Evolutionary conservation across 106 monocot genomes (phyloP).

Genomic region (Dioscorea dumetorum): DNA sequence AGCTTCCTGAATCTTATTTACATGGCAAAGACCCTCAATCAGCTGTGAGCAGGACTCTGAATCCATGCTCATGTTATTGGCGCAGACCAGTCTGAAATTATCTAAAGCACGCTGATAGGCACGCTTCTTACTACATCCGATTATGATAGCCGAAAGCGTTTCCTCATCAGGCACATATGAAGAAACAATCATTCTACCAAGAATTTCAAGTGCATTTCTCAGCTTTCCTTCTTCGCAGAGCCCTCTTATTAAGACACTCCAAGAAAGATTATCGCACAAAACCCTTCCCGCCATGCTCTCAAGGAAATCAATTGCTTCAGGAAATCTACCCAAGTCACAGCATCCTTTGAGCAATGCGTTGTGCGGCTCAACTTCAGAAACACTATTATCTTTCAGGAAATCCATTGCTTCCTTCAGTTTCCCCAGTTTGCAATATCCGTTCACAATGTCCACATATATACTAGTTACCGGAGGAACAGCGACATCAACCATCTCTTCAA

Average conservation of each 20-base stretch:
- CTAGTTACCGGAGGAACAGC: constrained; percentile 17
- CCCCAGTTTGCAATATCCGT: constrained; percentile 35
- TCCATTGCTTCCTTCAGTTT: constrained; percentile 30
- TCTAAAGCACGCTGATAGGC: constrained; percentile 35
- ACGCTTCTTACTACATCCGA: constrained; percentile 20
- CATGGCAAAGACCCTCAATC: constrained; percentile 41
- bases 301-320: constrained; percentile 26
- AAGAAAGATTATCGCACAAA: constrained; percentile 28
- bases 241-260: constrained; percentile 40
- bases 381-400: constrained; percentile 28
- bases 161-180: constrained; percentile 20
- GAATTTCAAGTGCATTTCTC: constrained; percentile 42
- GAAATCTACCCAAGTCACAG: constrained; percentile 19
- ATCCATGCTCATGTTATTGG: constrained; percentile 31
- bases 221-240: constrained; percentile 29
- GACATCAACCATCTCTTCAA: constrained; percentile 37
- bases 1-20: constrained; percentile 46
- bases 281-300: constrained; percentile 20
- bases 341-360: constrained; percentile 43
- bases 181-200: constrained; percentile 51
- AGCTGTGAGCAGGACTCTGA: constrained; percentile 33
- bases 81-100: constrained; percentile 21
- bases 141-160: constrained; percentile 48
- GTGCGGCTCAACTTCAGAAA: constrained; percentile 24
- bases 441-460: constrained; percentile 32